Evolutionary conservation across 2,329 filamentous ascomycete genomes (phyloP).

Genomic region (Mycogone perniciosa): DNA sequence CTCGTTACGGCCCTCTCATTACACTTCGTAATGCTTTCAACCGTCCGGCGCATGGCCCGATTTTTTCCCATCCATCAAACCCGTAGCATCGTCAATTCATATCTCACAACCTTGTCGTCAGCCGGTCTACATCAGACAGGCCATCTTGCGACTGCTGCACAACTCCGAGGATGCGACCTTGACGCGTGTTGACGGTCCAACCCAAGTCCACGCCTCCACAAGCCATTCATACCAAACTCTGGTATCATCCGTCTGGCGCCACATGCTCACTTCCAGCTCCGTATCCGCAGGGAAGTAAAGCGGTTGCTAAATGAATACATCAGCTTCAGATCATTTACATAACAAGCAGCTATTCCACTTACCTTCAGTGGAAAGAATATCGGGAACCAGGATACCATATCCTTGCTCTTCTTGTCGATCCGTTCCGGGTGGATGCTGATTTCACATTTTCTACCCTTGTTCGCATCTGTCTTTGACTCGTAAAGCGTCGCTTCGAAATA

Average conservation of each 20-base stretch:
- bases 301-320: constrained; percentile 54
- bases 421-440: constrained; percentile 88
- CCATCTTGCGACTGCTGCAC: constrained; percentile 62
- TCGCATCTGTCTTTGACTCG: constrained; percentile 39
- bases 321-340: constrained; percentile 6
- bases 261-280: constrained; percentile 88
- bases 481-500: constrained; percentile 98
- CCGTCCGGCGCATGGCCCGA: not conserved
- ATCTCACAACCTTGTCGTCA: not conserved
- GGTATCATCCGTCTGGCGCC: constrained; percentile 88
- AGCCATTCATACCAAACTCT: constrained; percentile 99
- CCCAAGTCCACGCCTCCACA: constrained; percentile 72
- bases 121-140: constrained; percentile 57
- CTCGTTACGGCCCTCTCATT: too few relatives aligned
- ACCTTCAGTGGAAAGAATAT: constrained; percentile 97
- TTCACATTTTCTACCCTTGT: constrained; percentile 56
- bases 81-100: not conserved
- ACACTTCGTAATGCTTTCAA: constrained; percentile 8
- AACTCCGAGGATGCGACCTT: constrained; percentile 61
- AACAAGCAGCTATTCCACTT: constrained; percentile 24
- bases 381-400: constrained; percentile 99
- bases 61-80: not conserved
- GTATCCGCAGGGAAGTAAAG: constrained; percentile 78
- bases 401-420: constrained; percentile 86
- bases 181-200: constrained; percentile 53